Base-by-base conservation (phyloP, 1,139 yeast species). In the Debaryomyces singareniensis region DNA sequence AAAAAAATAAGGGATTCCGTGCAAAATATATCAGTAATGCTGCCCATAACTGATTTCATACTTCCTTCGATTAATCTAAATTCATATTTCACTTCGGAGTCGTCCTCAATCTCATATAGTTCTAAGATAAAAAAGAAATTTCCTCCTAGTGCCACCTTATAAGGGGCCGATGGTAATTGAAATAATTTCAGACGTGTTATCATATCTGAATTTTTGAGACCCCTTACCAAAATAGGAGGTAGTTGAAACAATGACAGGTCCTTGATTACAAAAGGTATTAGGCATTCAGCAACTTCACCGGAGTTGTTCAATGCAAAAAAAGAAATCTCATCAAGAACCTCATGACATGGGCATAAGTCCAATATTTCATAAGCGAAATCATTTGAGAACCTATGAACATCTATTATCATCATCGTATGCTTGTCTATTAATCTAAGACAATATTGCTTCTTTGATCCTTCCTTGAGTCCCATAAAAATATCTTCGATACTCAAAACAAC, bases 401-500 rank as follows among this genome's bases (percentile, higher is more conserved):
- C 27, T 2, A 50, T 15, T 5, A 31, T 26, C 5, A 30, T 29
- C 51, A 51, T 42, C 4, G 31, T 30, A 1, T 23, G 22, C 6
- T 29, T 29, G 24, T 49, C 42, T 5, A 53, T 32, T 22, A 56
- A 34, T 18, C 44, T 45, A 13, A 57, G 27, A 22, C 33, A 39
- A 4, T 48, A 39, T 20, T 29, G 33, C 23, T 45, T 40, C n/a
- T 42, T 32, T 24, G 42, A 33, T 4, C 37, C 43, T 13, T 45
- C 46, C 9, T 26, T 24, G 14, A 23, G 27, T 12, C 43, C 47
- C 22, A 36, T 25, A 22, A 42, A 34, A 11, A 37, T 39, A 18
- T 37, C 43, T 27, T 44, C 41, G 15, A 47, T 43, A 5, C 50
- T 38, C 10, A 56, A 29, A 2, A 46, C 30, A 3, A 56, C 32